phyloP scores from a whole-genome alignment of 1,284 basidiomycete genomes.

The Papiliotrema fonsecae region DNA sequence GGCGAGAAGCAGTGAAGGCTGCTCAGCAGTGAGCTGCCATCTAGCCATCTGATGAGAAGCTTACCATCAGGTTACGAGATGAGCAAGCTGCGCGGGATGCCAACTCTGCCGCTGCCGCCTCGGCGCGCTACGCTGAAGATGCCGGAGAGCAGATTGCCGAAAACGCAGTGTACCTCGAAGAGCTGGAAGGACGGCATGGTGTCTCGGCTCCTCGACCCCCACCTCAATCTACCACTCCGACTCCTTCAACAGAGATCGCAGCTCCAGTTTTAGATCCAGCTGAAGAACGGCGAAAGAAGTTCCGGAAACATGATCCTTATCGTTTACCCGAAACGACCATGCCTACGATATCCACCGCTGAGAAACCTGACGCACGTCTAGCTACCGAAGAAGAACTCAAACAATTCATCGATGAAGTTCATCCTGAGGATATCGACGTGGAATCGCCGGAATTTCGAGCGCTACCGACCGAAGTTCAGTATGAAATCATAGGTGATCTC shows the following conservation, averaged over 20 bases:
- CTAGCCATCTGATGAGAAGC: not conserved
- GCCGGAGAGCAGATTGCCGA: constrained; percentile 55
- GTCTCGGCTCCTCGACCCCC: constrained; percentile 18
- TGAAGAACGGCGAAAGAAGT: constrained; percentile 35
- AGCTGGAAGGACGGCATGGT: constrained; percentile 56
- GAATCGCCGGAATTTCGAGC: constrained; percentile 83
- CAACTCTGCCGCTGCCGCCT: constrained; percentile 14
- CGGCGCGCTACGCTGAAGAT: constrained; percentile 31
- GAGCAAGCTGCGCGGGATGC: constrained; percentile 33
- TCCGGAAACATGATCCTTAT: constrained; percentile 68
- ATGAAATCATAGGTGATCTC: constrained; percentile 96
- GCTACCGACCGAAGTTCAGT: constrained; percentile 91
- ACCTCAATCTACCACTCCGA: not conserved
- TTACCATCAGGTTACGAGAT: constrained; percentile 18
- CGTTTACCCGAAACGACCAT: constrained; percentile 62
- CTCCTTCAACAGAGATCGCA: not conserved
- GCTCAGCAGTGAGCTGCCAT: constrained; percentile 51
- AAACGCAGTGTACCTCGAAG: constrained; percentile 77
- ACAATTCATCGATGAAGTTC: constrained; percentile 85
- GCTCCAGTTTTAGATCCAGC: constrained; percentile 15
- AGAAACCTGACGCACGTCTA: constrained; percentile 74
- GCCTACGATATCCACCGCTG: constrained; percentile 50
- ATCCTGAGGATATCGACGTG: constrained; percentile 86
- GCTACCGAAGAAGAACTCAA: constrained; percentile 90
- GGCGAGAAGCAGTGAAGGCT: constrained; percentile 80